Conservation (phyloP, 2,329 filamentous ascomycete genomes). For the Tetracladium maxilliforme region DNA sequence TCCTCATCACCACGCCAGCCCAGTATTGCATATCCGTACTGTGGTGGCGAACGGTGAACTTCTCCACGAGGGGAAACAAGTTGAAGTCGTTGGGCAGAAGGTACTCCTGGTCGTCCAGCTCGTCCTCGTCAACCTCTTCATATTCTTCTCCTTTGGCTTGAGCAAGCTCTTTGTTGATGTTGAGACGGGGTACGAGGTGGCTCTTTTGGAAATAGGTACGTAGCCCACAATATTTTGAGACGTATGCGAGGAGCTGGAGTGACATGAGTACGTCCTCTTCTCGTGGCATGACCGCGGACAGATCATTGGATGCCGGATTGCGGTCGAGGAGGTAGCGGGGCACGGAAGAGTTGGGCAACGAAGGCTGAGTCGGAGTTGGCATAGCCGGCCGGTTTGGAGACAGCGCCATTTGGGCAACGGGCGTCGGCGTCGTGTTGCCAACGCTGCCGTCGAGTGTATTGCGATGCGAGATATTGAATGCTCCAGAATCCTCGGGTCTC, state of each 20-base stretch:
- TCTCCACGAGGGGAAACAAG: slow-evolving; percentile 95
- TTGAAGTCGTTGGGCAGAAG: slow-evolving; percentile 89
- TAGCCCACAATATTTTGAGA: slow-evolving; percentile 96
- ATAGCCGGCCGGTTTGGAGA: slow-evolving; percentile 55
- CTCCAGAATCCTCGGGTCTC: slow-evolving; percentile 63
- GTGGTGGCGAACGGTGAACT: slow-evolving; percentile 92
- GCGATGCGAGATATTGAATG: slow-evolving; percentile 88
- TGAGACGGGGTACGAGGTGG: slow-evolving; percentile 81
- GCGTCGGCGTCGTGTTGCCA: slow-evolving; percentile 53
- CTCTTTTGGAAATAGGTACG: slow-evolving; percentile 91
- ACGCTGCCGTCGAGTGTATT: slow-evolving; percentile 75
- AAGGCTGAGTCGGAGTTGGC: slow-evolving; percentile 51
- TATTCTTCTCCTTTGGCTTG: slow-evolving; percentile 12
- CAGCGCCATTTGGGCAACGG: slow-evolving; percentile 54
- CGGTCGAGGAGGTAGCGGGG: slow-evolving; percentile 70
- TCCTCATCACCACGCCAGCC: slow-evolving; percentile 98
- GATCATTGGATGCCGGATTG: slow-evolving; percentile 47
- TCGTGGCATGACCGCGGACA: slow-evolving; percentile 82
- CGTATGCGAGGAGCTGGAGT: slow-evolving; percentile 87
- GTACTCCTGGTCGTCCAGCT: slow-evolving; percentile 73
- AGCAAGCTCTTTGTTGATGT: slow-evolving; percentile 68
- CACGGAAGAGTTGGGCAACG: slow-evolving; percentile 59
- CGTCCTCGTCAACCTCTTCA: slow-evolving; percentile 33
- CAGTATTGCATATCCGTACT: slow-evolving; percentile 98
- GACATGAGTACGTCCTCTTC: slow-evolving; percentile 99